phyloP scores from a whole-genome alignment of 768 basidiomycete genomes.

The Amanita muscaria region DNA sequence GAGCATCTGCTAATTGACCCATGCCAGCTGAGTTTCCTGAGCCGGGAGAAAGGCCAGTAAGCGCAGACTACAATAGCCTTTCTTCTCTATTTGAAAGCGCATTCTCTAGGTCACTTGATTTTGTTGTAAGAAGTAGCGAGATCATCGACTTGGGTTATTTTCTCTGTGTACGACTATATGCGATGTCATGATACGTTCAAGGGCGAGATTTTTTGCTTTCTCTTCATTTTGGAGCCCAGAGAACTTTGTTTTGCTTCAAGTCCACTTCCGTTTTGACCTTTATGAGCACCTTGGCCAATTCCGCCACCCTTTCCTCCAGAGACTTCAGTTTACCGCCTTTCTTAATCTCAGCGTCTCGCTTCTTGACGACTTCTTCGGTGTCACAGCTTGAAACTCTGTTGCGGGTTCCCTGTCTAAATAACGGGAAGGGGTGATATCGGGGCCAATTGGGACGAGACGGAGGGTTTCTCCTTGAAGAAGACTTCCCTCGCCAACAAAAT shows the following conservation, averaged over 20 bases:
- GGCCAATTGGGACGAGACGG: too few relatives aligned
- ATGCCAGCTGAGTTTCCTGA: conserved; percentile 42
- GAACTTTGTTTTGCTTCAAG: conserved; percentile 57
- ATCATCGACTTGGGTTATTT: conserved; percentile 48
- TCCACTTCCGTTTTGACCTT: conserved; percentile 85
- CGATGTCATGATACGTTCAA: conserved; percentile 32
- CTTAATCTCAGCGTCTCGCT: conserved; percentile 78
- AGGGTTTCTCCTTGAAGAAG: too few relatives aligned
- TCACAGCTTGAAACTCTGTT: conserved; percentile 51
- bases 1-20: conserved; percentile 88
- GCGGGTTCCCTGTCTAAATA: conserved; percentile 43
- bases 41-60: conserved; percentile 79
- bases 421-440: too few relatives aligned
- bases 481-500: conserved; percentile 62
- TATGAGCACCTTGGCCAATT: conserved; percentile 69
- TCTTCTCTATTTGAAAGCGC: conserved; percentile 76
- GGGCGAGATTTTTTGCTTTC: conserved; percentile 13
- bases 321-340: conserved; percentile 91
- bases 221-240: conserved; percentile 41
- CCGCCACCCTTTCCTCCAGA: conserved; percentile 71
- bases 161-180: conserved; percentile 44
- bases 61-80: conserved; percentile 88
- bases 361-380: conserved; percentile 67
- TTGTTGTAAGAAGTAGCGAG: conserved; percentile 46
- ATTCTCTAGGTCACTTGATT: conserved; percentile 54